These are phyloP conservation scores for Aspergillus ruber DNA, from an alignment of 2,329 filamentous ascomycete genomes.

Conservation along the genomic window DNA sequence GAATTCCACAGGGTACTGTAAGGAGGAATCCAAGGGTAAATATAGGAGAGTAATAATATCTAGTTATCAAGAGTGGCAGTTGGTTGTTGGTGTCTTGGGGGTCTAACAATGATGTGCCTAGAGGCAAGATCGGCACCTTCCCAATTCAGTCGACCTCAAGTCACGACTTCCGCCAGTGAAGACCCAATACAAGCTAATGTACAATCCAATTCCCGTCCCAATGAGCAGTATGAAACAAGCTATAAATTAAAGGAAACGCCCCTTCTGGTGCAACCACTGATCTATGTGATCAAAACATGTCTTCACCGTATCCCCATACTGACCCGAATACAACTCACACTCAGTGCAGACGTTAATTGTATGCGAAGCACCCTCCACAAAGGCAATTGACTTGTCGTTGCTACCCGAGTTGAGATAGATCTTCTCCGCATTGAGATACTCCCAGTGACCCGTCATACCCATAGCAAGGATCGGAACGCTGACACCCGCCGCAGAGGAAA, in stretches of 20 bases:
- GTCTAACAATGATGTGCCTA: too few relatives aligned
- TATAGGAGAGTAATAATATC: too few relatives aligned
- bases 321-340: slow-evolving; percentile 14
- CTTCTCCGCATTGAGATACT: slow-evolving; percentile 16
- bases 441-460: slow-evolving; percentile 15
- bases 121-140: too few relatives aligned
- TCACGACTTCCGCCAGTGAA: too few relatives aligned
- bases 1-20: too few relatives aligned
- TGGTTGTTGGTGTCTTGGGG: too few relatives aligned
- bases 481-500: slow-evolving; percentile 8
- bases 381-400: slow-evolving; percentile 13
- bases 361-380: slow-evolving; percentile 16
- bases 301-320: slow-evolving; percentile 14
- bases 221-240: too few relatives aligned
- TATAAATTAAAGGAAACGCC: slow-evolving; percentile 6
- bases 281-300: slow-evolving; percentile 13
- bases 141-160: too few relatives aligned
- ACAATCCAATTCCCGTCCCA: too few relatives aligned
- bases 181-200: too few relatives aligned
- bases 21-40: too few relatives aligned
- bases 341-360: slow-evolving; percentile 13
- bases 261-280: slow-evolving; percentile 9
- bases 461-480: slow-evolving; percentile 10
- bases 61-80: too few relatives aligned
- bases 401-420: slow-evolving; percentile 9